These are phyloP conservation scores for Daedaleopsis sinensis DNA, from an alignment of 768 basidiomycete genomes.

Conservation along the genomic window DNA sequence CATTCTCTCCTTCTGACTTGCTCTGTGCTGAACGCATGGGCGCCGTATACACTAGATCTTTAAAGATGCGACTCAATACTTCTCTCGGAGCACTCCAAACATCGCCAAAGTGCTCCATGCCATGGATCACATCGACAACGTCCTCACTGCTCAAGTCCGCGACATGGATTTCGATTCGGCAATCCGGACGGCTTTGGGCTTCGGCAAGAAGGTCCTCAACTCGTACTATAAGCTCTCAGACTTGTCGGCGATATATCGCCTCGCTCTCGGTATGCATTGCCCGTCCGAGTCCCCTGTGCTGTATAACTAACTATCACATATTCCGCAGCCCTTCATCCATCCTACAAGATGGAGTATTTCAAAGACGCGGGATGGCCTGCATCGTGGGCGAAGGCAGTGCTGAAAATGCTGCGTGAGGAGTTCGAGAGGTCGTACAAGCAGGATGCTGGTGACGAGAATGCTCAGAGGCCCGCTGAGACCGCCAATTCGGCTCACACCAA, in stretches of 20 bases:
- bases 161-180: slow-evolving; percentile 6
- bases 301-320: too few relatives aligned
- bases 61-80: slow-evolving; percentile 28
- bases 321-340: slow-evolving; percentile 14
- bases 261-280: slow-evolving; percentile 36
- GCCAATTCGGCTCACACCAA: too few relatives aligned
- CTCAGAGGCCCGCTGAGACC: too few relatives aligned
- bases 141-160: slow-evolving; percentile 4
- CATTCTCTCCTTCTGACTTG: too few relatives aligned
- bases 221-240: slow-evolving; percentile 37
- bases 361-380: slow-evolving; percentile 2
- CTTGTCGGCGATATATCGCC: slow-evolving; percentile 33
- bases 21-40: too few relatives aligned
- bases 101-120: slow-evolving; percentile 31
- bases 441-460: too few relatives aligned
- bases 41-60: too few relatives aligned
- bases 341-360: slow-evolving; percentile 16
- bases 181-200: slow-evolving; percentile 27
- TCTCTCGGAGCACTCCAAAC: slow-evolving; percentile 27
- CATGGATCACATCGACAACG: slow-evolving; percentile 27
- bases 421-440: not conserved
- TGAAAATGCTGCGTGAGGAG: not conserved
- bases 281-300: not conserved
- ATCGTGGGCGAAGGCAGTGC: slow-evolving; percentile 6
- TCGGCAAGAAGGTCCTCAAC: slow-evolving; percentile 35